Evolutionary conservation across 2,329 filamentous ascomycete genomes (phyloP), one percentile per base, ranked within the genome.

Genomic region (Fusarium humuli): DNA sequence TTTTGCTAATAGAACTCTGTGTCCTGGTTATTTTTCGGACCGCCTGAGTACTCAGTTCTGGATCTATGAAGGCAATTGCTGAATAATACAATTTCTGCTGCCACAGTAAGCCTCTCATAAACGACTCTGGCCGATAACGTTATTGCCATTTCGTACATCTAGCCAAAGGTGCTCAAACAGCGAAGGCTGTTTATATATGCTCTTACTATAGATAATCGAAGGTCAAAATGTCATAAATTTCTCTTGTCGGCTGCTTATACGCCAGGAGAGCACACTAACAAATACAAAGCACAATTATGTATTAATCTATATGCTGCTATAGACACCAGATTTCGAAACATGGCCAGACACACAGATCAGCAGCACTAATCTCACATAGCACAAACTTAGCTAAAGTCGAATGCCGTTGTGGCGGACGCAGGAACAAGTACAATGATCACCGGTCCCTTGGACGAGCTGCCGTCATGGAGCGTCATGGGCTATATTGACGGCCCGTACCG

Each of bases 381-480:
- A 44, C 27, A 41, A 22, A 47, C 18, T 6, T 52, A 40, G 37
- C 12, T 30, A 13, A 57, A 42, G 22, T 29, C n/a, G 34, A 53
- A 46, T 45, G 13, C n/a, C 54, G 67, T 50, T 63, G 56, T 53
- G 48, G 46, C 44, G 50, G 50, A 57, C 20, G 58, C 63, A 70
- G 67, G 67, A 57, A 65, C 67, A 57, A 40, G 20, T 16, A 47
- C 47, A 70, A 57, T 59, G 23, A 64, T 29, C 14, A 40, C 46
- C 29, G 7, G 10, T 50, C 29, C 6, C 44, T 34, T 40, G 6
- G 25, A 37, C 16, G 27, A 56, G 23, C 16, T 30, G 12, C 20
- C 30, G 48, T 57, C 67, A 66, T 50, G 20, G 27, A 56, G 23
- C 34, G 32, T 58, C 57, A 59, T 64, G 42, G 37, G 18, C 23